Evolutionary conservation across 2,329 filamentous ascomycete species (phyloP).

Genomic region (Thielaviopsis ethacetica): DNA sequence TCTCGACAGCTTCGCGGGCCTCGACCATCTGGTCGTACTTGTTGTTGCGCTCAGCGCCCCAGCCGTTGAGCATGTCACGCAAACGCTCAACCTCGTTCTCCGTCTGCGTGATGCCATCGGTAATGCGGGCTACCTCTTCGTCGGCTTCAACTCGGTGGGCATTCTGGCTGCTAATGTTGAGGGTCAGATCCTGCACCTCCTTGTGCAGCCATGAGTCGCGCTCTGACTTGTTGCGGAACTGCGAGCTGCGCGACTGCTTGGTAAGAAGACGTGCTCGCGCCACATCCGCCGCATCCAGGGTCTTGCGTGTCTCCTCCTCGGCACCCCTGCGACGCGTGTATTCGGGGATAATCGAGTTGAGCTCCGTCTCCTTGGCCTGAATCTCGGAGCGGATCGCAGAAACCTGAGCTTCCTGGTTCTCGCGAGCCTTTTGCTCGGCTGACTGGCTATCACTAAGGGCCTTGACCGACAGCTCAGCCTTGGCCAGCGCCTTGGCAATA

Average conservation of each 20-base stretch:
- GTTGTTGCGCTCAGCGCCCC: constrained; percentile 55
- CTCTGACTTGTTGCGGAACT: constrained; percentile 77
- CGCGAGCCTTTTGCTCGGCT: constrained; percentile 54
- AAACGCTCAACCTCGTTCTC: constrained; percentile 58
- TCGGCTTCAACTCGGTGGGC: constrained; percentile 70
- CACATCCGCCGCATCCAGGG: constrained; percentile 61
- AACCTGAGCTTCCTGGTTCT: constrained; percentile 55
- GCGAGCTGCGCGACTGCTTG: constrained; percentile 78
- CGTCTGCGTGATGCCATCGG: constrained; percentile 52
- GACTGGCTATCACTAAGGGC: constrained; percentile 69
- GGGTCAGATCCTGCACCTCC: constrained; percentile 66
- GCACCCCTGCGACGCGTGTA: constrained; percentile 58
- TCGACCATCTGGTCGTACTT: constrained; percentile 58
- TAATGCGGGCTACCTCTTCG: constrained; percentile 62
- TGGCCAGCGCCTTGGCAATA: constrained; percentile 61
- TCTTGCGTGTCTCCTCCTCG: constrained; percentile 53
- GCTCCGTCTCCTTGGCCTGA: constrained; percentile 55
- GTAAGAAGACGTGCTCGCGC: constrained; percentile 65
- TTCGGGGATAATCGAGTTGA: constrained; percentile 57
- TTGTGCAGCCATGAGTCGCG: constrained; percentile 68
- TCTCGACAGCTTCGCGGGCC: constrained; percentile 64
- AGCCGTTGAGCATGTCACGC: constrained; percentile 59
- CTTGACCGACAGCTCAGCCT: constrained; percentile 73
- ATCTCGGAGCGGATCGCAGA: constrained; percentile 60
- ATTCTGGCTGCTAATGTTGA: constrained; percentile 62